Evolutionary conservation across 495 filamentous ascomycete species (phyloP).

Genomic region (Viridothelium virens): DNA sequence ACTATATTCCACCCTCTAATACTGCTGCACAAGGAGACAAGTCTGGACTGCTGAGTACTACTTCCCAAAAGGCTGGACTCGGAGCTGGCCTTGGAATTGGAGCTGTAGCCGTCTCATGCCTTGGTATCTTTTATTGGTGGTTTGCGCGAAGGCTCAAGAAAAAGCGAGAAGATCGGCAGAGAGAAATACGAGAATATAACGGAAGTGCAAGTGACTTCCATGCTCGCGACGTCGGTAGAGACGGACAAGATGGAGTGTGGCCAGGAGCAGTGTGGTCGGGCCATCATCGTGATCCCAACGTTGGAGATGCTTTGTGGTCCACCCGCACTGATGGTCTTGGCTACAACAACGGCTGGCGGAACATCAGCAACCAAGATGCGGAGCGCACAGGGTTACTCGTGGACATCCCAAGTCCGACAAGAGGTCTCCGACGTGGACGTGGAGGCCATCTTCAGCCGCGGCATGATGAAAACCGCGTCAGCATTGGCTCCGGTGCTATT

Average conservation of each 20-base stretch:
- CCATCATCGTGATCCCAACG: conserved; percentile 16
- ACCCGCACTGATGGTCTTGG: conserved; percentile 9
- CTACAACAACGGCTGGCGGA: conserved; percentile 22
- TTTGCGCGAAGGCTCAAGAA: conserved; percentile 49
- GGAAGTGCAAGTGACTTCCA: conserved; percentile 16
- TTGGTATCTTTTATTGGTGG: conserved; percentile 49
- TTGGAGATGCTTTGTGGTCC: conserved; percentile 16
- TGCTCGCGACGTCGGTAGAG: neutral
- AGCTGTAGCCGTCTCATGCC: conserved; percentile 44
- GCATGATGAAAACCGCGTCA: conserved; percentile 43
- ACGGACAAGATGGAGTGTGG: conserved; percentile 2
- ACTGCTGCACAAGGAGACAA: conserved; percentile 4
- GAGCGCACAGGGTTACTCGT: conserved; percentile 51
- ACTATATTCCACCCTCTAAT: conserved; percentile 49
- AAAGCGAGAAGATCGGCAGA: conserved; percentile 42
- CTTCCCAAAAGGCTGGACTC: conserved; percentile 53
- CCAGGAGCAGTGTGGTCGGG: conserved; percentile 11
- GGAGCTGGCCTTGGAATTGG: conserved; percentile 71
- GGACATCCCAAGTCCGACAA: conserved; percentile 49
- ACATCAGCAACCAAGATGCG: conserved; percentile 33
- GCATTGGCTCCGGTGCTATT: conserved; percentile 45
- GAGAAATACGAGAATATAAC: conserved; percentile 43
- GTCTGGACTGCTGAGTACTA: conserved; percentile 28
- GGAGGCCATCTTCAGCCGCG: conserved; percentile 37
- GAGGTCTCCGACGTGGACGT: conserved; percentile 42